Evolutionary conservation across 768 basidiomycete species (phyloP).

Genomic region (Tubosaeta sp.): DNA sequence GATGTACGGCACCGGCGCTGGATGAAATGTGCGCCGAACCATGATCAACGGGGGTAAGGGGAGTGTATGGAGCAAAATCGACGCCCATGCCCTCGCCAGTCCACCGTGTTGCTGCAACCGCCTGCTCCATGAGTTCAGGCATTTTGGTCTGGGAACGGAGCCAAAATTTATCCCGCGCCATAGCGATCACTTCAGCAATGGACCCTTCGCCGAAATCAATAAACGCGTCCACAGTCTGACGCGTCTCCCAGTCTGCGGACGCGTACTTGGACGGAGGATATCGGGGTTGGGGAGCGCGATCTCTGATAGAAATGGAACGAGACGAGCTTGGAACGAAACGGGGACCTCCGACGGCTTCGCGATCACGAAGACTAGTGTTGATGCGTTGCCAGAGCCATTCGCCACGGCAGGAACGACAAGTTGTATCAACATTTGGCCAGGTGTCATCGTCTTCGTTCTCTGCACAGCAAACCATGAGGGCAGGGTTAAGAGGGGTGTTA

Average conservation of each 20-base stretch:
- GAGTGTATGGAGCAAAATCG: conserved; percentile 24
- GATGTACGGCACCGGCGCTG: conserved; percentile 1
- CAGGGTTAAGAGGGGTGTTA: conserved; percentile 20
- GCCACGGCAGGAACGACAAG: conserved; percentile 61
- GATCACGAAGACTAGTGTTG: conserved; percentile 43
- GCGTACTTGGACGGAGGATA: conserved; percentile 26
- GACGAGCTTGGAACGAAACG: conserved; percentile 25
- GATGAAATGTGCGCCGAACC: conserved; percentile 9
- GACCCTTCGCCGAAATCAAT: conserved; percentile 70
- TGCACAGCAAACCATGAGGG: conserved; percentile 42
- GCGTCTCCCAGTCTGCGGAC: conserved; percentile 59
- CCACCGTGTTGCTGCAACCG: conserved; percentile 55
- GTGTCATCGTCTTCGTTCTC: conserved; percentile 74
- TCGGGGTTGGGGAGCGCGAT: conserved; percentile 17
- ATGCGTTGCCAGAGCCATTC: conserved; percentile 66
- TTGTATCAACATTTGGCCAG: conserved; percentile 61
- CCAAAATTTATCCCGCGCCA: conserved; percentile 73
- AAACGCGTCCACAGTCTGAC: conserved; percentile 66
- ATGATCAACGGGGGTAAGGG: conserved; percentile 5
- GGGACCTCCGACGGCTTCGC: conserved; percentile 54
- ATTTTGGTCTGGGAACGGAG: conserved; percentile 60
- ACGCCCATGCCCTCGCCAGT: conserved; percentile 34
- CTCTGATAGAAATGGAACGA: conserved; percentile 10
- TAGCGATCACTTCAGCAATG: conserved; percentile 52
- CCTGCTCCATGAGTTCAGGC: conserved; percentile 61